Evolutionary conservation across 176 grass and related monocot genomes (phyloP), one percentile per base, ranked within the genome.

Genomic region (Cymbopogon citratus): DNA sequence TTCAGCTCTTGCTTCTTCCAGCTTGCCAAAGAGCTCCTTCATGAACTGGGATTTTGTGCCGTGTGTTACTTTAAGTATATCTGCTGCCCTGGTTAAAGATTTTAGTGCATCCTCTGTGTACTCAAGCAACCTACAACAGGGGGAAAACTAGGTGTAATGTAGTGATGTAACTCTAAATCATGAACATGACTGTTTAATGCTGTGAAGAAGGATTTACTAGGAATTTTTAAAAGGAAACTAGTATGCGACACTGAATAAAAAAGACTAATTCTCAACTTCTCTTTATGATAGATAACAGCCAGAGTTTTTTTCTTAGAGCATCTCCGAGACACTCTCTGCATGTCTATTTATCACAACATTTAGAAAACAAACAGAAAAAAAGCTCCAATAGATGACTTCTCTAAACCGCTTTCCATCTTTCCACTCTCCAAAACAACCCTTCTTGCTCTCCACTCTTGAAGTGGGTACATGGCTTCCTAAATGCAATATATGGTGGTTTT

Each of bases 1-100:
- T 79, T 98, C 95, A 43, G 87, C 87, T 9, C 88, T 85, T 61
- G 87, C 88, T 91, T 98, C 90, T 67, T 95, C 95, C 24, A 95
- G 40, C 63, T 86, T 92, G 31, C 76, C 75, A 11, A 93, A 81
- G 67, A 95, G 81, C 81, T 98, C 95, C 72, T 81, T 95, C 92
- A 95, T 88, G 77, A 98, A 98, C 59, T 79, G 66, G 25, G 92
- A 94, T 36, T 77, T 70, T 7, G 87, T 90, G 25, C 92, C 92
- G 46, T 98, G 95, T 56, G 95, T 98, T 82, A 98, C 86, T 78
- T 77, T 78, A 51, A 98, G 95, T 77, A 94, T 87, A 79, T 93
- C 92, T 64, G 77, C 51, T 57, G 95, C 92, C 85, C 76, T 95
- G 7, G 78, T 88, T 79, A 93, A 91, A 69, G 86, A 93, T 86